These are phyloP conservation scores for Kalmusia sp. DNA, from an alignment of 2,329 filamentous ascomycete genomes.

Conservation along the genomic window DNA sequence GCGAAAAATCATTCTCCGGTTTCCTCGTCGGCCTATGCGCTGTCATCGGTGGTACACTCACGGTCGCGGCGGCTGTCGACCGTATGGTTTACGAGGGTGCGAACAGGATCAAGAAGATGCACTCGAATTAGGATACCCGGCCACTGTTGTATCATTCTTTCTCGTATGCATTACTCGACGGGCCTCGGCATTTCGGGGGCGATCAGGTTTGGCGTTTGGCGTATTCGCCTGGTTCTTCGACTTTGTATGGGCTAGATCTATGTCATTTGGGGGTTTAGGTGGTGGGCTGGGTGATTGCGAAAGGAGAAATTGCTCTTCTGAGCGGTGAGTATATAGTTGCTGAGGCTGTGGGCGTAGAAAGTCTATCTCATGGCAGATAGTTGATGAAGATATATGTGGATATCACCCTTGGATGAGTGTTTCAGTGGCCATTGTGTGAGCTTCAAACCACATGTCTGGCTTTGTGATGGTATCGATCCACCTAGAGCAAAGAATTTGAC, in stretches of 20 bases:
- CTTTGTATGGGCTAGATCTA: too few relatives aligned
- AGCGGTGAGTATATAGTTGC: not conserved
- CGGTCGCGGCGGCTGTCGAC: conserved; percentile 92
- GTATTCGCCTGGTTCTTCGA: not conserved
- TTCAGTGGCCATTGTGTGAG: too few relatives aligned
- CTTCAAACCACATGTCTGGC: too few relatives aligned
- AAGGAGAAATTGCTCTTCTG: not conserved
- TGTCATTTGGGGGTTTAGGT: too few relatives aligned
- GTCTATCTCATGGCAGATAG: not conserved
- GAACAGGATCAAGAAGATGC: conserved; percentile 85
- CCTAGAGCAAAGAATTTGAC: too few relatives aligned
- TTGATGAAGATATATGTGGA: not conserved
- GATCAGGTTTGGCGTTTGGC: conserved; percentile 4
- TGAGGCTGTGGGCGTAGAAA: not conserved
- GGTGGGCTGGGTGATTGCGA: not conserved
- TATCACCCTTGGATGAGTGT: not conserved
- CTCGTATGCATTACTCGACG: conserved; percentile 4
- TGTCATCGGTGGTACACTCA: conserved; percentile 91
- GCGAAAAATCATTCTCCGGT: conserved; percentile 85
- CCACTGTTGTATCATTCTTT: conserved; percentile 12
- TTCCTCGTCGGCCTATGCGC: conserved; percentile 96
- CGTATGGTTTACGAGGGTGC: conserved; percentile 89
- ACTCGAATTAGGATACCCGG: conserved; percentile 56
- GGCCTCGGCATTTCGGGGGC: not conserved
- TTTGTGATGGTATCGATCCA: too few relatives aligned